Conservation (phyloP, 306 rosid species). For the Fragaria nilgerrensis region DNA sequence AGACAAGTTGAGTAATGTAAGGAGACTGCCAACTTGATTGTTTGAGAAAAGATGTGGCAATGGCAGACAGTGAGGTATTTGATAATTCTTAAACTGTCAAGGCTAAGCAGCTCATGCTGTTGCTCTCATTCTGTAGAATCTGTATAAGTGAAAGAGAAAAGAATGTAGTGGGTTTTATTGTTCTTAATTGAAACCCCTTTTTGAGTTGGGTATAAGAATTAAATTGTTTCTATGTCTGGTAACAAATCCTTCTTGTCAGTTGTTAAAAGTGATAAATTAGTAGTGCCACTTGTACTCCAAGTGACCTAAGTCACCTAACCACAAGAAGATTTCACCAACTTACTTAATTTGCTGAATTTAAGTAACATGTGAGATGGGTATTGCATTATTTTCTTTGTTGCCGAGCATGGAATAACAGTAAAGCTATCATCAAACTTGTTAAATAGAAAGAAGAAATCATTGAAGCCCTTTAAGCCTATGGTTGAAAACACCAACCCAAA, state of each 20-base stretch:
- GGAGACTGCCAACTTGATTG: slow-evolving; percentile 74
- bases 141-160: slow-evolving; percentile 32
- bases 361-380: background rate
- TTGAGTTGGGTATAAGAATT: slow-evolving; percentile 27
- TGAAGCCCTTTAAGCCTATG: slow-evolving; percentile 11
- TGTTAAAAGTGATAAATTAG: slow-evolving; percentile 27
- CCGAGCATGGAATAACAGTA: background rate
- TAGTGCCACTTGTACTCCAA: slow-evolving; percentile 10
- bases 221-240: slow-evolving; percentile 19
- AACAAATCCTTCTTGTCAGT: slow-evolving; percentile 41
- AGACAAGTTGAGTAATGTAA: slow-evolving; percentile 71
- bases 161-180: slow-evolving; percentile 25
- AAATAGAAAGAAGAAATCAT: background rate
- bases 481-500: slow-evolving; percentile 17
- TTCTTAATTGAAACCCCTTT: slow-evolving; percentile 25
- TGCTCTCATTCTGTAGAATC: slow-evolving; percentile 42
- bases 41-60: slow-evolving; percentile 53
- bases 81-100: slow-evolving; percentile 36
- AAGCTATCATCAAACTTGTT: background rate
- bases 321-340: slow-evolving; percentile 8
- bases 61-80: slow-evolving; percentile 76
- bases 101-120: slow-evolving; percentile 45
- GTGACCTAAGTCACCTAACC: background rate
- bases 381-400: slow-evolving; percentile 2
- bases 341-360: background rate